Evolutionary conservation across 2,329 filamentous ascomycete species (phyloP).

Genomic region (Blumeria hordei): DNA sequence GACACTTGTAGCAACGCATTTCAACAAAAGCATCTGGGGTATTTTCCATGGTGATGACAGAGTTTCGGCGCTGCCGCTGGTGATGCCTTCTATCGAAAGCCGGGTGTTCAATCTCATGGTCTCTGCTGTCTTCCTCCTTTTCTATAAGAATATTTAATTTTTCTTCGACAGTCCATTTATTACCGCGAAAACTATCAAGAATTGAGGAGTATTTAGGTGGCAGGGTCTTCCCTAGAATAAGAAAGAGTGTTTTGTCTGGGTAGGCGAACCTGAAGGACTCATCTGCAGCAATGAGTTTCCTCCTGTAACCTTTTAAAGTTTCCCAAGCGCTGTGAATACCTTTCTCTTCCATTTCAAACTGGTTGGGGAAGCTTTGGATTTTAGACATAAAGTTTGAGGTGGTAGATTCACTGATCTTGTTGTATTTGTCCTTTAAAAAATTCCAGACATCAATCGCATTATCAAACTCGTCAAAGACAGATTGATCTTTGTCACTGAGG

Average conservation of each 20-base stretch:
- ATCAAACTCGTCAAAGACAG: not conserved
- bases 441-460: not conserved
- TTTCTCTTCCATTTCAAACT: not conserved
- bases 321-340: not conserved
- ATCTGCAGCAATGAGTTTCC: not conserved
- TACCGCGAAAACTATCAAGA: not conserved
- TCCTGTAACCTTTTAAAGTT: not conserved
- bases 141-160: not conserved
- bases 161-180: not conserved
- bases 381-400: not conserved
- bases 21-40: too few relatives aligned
- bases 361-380: not conserved
- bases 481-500: not conserved
- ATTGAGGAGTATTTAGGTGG: not conserved
- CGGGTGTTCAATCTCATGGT: not conserved
- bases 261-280: not conserved
- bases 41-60: not conserved
- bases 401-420: not conserved
- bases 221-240: not conserved
- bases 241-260: not conserved
- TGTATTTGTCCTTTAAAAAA: not conserved
- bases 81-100: too few relatives aligned
- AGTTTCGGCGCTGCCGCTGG: not conserved
- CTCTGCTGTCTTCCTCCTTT: not conserved
- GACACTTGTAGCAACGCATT: not conserved